A percentile compares a stretch with the other conserved stretches of the same genome.
Evolutionary conservation across 2,329 filamentous ascomycete species (phyloP).

Genomic region (Magnaporthiopsis incrustans): DNA sequence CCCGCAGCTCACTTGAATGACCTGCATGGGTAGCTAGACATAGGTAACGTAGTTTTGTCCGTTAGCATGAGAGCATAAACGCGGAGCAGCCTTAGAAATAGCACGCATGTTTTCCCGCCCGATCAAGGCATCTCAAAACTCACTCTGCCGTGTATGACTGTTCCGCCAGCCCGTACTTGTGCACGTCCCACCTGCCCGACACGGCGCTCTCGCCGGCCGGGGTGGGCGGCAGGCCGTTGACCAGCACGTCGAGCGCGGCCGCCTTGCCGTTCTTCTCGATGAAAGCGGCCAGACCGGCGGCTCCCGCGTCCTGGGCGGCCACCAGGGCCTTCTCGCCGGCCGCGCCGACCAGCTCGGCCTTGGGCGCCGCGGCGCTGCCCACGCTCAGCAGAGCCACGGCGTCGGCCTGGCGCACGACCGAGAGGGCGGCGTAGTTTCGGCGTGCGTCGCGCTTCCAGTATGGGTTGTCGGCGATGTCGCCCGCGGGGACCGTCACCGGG

Average conservation of each 20-base stretch:
- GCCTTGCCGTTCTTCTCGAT: conserved; percentile 51
- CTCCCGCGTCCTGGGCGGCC: conserved; percentile 65
- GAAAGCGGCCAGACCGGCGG: conserved; percentile 61
- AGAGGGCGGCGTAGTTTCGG: conserved; percentile 72
- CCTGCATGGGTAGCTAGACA: conserved; percentile 53
- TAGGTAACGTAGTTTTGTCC: not conserved
- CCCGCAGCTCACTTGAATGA: conserved; percentile 41
- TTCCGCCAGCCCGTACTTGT: conserved; percentile 61
- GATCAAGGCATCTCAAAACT: conserved; percentile 30
- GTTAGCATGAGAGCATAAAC: conserved; percentile 9
- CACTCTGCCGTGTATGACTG: conserved; percentile 64
- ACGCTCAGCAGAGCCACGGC: conserved; percentile 78
- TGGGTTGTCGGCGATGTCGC: conserved; percentile 81
- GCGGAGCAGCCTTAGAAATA: too few species aligned
- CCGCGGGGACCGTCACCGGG: conserved; percentile 75
- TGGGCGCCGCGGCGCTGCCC: conserved; percentile 73
- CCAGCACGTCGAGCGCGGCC: conserved; percentile 51
- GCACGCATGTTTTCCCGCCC: not conserved
- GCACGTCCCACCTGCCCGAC: conserved; percentile 51
- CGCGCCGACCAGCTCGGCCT: conserved; percentile 70
- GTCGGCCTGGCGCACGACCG: conserved; percentile 75
- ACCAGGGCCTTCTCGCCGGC: conserved; percentile 57
- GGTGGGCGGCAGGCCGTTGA: conserved; percentile 75
- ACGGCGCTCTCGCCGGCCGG: conserved; percentile 60
- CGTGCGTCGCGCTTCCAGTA: conserved; percentile 95